Percentiles rank a stretch among this genome's conserved stretches.
phyloP scores from a whole-genome alignment of 805 yeast genomes.

The Yamadazyma phyllophila region DNA sequence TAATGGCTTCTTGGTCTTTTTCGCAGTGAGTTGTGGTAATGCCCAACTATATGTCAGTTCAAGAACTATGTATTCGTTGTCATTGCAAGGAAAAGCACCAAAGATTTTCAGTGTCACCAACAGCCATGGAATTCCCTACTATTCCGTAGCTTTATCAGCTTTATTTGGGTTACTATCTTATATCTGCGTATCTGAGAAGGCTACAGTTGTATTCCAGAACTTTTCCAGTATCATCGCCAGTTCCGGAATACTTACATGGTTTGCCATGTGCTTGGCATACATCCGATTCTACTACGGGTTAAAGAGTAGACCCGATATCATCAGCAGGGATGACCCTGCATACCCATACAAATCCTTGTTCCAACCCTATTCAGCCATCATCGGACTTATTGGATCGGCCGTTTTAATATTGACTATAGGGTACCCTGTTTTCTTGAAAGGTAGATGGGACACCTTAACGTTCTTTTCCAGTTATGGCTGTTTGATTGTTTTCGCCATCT shows the following conservation, averaged over 20 bases:
- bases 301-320: conserved; percentile 59
- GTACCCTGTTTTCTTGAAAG: conserved; percentile 55
- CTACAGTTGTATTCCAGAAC: conserved; percentile 64
- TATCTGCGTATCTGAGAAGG: conserved; percentile 54
- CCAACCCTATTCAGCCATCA: conserved; percentile 66
- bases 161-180: conserved; percentile 59
- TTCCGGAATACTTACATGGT: conserved; percentile 78
- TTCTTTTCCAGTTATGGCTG: conserved; percentile 69
- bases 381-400: conserved; percentile 57
- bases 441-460: conserved; percentile 57
- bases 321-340: conserved; percentile 57
- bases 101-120: conserved; percentile 57
- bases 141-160: conserved; percentile 64
- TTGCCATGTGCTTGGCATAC: conserved; percentile 64
- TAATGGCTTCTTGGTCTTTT: conserved; percentile 47
- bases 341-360: conserved; percentile 70
- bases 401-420: conserved; percentile 58
- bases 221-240: conserved; percentile 68
- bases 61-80: conserved; percentile 40
- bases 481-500: conserved; percentile 48
- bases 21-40: conserved; percentile 45
- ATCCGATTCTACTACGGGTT: conserved; percentile 64
- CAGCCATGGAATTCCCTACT: conserved; percentile 67
- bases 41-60: conserved; percentile 45
- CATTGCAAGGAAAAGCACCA: conserved; percentile 59